Evolutionary conservation across 2,329 filamentous ascomycete genomes (phyloP).

Genomic region (Metarhizium rileyi): DNA sequence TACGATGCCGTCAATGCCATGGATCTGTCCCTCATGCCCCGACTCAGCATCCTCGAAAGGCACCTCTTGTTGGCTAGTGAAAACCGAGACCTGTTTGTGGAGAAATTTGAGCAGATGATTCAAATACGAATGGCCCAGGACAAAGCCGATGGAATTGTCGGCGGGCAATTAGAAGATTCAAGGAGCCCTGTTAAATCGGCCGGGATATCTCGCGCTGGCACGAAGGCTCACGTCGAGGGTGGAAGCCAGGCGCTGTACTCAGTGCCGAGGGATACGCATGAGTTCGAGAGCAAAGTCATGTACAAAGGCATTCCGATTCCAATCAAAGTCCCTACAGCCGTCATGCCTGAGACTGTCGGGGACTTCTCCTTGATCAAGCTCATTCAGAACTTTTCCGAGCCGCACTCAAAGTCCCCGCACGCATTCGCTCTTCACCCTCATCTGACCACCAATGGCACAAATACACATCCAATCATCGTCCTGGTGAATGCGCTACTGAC

Average conservation of each 20-base stretch:
- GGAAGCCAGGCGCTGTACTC: conserved; percentile 51
- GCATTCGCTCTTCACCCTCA: conserved; percentile 83
- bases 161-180: conserved; percentile 31
- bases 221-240: conserved; percentile 53
- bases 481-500: conserved; percentile 90
- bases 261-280: conserved; percentile 88
- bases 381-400: conserved; percentile 83
- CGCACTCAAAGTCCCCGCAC: conserved; percentile 73
- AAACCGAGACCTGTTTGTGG: conserved; percentile 90
- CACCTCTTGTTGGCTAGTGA: conserved; percentile 83
- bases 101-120: conserved; percentile 95
- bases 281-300: conserved; percentile 90
- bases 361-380: conserved; percentile 97
- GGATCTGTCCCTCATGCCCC: conserved; percentile 91
- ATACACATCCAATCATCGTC: conserved; percentile 90
- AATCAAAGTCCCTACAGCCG: conserved; percentile 88
- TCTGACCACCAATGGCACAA: conserved; percentile 81
- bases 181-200: conserved; percentile 36
- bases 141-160: conserved; percentile 30
- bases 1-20: conserved; percentile 93
- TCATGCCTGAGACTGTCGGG: conserved; percentile 91
- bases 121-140: conserved; percentile 68
- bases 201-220: conserved; percentile 49
- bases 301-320: conserved; percentile 97
- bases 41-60: conserved; percentile 71